Percentiles rank a stretch among this genome's conserved stretches.
Conservation (phyloP, 352 stramenopile genomes). For the Phytopythium chamaehyphon region DNA sequence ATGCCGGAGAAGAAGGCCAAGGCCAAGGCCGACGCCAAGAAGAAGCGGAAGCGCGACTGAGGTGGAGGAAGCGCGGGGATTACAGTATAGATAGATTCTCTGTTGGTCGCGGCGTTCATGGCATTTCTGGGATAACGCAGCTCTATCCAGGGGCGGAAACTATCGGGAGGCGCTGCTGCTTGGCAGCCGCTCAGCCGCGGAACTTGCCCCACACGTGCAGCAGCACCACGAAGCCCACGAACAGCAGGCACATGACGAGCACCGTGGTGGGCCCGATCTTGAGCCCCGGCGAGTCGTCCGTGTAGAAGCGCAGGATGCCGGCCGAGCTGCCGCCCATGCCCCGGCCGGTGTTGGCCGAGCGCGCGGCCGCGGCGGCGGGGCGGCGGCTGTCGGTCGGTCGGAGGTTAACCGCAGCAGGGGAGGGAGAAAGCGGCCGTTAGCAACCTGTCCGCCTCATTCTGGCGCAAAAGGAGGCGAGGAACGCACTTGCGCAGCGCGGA, state of each 20-base stretch:
- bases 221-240: conserved; percentile 96
- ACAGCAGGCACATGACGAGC: conserved; percentile 93
- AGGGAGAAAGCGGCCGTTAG: no score
- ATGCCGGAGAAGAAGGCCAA: conserved; percentile 23
- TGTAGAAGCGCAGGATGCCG: conserved; percentile 97
- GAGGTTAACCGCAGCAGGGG: conserved; percentile 1
- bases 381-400: conserved; percentile 60
- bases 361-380: conserved; percentile 33
- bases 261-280: conserved; percentile 96
- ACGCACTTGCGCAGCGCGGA: conserved; percentile 67
- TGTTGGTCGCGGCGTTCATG: conserved; percentile 6
- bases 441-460: no score
- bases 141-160: neutral
- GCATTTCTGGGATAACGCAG: neutral
- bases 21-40: conserved; percentile 23
- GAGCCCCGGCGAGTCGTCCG: conserved; percentile 94
- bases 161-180: neutral
- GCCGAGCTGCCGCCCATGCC: conserved; percentile 83
- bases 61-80: conserved; percentile 1
- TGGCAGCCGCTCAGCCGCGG: conserved; percentile 53
- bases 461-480: neutral
- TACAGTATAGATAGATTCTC: conserved; percentile 28
- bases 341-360: conserved; percentile 66
- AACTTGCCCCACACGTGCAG: conserved; percentile 98
- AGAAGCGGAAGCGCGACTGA: conserved; percentile 53